Evolutionary conservation across 495 filamentous ascomycete species (phyloP).

Genomic region (Melanomma pulvis-pyrius): DNA sequence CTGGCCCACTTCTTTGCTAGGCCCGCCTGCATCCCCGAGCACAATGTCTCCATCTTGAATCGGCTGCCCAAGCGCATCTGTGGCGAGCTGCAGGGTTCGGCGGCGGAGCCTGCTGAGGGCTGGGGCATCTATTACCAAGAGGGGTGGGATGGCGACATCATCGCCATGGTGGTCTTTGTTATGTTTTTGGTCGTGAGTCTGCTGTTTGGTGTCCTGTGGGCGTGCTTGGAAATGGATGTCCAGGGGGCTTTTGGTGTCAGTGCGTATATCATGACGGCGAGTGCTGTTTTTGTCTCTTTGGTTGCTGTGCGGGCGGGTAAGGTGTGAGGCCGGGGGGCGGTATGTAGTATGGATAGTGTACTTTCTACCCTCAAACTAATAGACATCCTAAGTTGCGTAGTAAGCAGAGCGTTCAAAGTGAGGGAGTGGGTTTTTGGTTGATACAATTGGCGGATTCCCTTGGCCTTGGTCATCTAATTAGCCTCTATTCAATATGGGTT

Average conservation of each 20-base stretch:
- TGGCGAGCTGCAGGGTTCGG: not conserved
- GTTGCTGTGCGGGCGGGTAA: not conserved
- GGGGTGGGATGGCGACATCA: slow-evolving; percentile 3
- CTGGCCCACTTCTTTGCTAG: slow-evolving; percentile 1
- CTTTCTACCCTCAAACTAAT: too few species aligned
- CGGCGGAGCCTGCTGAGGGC: slow-evolving; percentile 3
- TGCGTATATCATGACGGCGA: slow-evolving; percentile 1
- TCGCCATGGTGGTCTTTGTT: slow-evolving; percentile 2
- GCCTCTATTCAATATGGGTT: too few species aligned
- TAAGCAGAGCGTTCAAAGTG: too few species aligned
- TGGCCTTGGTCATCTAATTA: too few species aligned
- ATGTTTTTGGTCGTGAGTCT: slow-evolving; percentile 8
- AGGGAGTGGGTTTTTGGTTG: too few species aligned
- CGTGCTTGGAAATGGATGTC: slow-evolving; percentile 1
- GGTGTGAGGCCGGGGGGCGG: too few species aligned
- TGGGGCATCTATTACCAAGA: slow-evolving; percentile 22
- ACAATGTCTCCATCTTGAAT: not conserved
- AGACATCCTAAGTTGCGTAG: too few species aligned
- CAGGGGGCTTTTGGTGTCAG: slow-evolving; percentile 21
- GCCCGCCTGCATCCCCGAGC: slow-evolving; percentile 9
- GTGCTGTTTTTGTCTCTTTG: not conserved
- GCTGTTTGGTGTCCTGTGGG: slow-evolving; percentile 16
- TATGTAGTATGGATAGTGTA: too few species aligned
- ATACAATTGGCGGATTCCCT: too few species aligned
- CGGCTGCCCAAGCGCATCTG: slow-evolving; percentile 12